phyloP scores from a whole-genome alignment of 345 rosid genomes.

The Acer yangbiense region DNA sequence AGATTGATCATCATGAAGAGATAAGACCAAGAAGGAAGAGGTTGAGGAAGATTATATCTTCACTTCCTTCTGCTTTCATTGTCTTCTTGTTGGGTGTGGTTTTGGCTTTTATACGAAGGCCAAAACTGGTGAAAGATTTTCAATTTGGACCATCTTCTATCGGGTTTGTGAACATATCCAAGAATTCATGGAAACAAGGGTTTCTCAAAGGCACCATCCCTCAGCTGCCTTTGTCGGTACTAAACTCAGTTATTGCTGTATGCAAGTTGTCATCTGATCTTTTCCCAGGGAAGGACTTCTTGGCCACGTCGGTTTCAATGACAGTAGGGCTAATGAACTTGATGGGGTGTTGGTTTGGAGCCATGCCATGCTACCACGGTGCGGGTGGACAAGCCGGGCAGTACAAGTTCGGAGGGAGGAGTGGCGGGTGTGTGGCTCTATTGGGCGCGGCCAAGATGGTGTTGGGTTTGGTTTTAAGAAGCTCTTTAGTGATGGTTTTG shows the following conservation, averaged over 20 bases:
- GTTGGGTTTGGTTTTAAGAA: conserved; percentile 66
- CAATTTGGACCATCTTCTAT: conserved; percentile 66
- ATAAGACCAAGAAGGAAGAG: conserved; percentile 35
- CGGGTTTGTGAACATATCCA: conserved; percentile 44
- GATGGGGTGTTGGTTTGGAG: conserved; percentile 89
- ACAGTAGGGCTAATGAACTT: conserved; percentile 83
- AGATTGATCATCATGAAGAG: conserved; percentile 17
- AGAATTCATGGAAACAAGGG: conserved; percentile 73
- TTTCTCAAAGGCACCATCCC: conserved; percentile 81
- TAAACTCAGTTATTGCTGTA: conserved; percentile 84
- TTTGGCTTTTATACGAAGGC: conserved; percentile 62
- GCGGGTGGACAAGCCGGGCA: conserved; percentile 91
- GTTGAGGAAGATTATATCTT: conserved; percentile 37
- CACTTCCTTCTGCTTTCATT: conserved; percentile 73
- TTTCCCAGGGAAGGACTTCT: conserved; percentile 70
- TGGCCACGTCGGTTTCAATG: conserved; percentile 62
- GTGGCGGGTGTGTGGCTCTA: conserved; percentile 78
- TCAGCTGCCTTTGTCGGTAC: conserved; percentile 74
- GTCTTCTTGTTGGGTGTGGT: conserved; percentile 69
- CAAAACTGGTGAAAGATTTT: conserved; percentile 45
- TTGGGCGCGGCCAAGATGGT: conserved; percentile 65
- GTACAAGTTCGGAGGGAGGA: conserved; percentile 89
- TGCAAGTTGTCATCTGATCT: conserved; percentile 79
- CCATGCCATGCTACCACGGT: conserved; percentile 91
- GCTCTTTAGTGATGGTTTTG: conserved; percentile 64